Evolutionary conservation across 192 early-diverging fungal species (phyloP).

Genomic region (Coemansia sp.): DNA sequence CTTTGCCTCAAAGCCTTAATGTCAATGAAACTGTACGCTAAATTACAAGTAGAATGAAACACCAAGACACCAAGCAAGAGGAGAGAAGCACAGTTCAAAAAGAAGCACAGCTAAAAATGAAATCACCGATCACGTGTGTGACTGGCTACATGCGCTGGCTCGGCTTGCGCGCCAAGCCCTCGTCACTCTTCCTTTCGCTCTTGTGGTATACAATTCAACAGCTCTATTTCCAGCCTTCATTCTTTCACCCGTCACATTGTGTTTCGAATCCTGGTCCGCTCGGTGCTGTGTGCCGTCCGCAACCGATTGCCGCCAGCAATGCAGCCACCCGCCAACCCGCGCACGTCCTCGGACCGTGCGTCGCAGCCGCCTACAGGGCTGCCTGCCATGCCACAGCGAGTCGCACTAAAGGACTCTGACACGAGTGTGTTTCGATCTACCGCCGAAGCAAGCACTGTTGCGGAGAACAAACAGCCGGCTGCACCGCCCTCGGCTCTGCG

Average conservation of each 20-base stretch:
- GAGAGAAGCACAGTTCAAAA: too few species aligned
- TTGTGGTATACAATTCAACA: not conserved
- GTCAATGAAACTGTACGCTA: too few species aligned
- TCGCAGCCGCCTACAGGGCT: not conserved
- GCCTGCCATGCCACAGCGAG: slow-evolving; percentile 1
- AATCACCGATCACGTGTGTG: too few species aligned
- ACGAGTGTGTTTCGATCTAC: not conserved
- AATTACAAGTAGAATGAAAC: too few species aligned
- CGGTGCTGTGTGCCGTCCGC: not conserved
- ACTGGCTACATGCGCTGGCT: too few species aligned
- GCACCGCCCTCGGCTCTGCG: too few species aligned
- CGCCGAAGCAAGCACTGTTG: not conserved
- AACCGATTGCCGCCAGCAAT: slow-evolving; percentile 8
- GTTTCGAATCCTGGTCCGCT: not conserved
- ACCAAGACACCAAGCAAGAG: too few species aligned
- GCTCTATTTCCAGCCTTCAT: not conserved
- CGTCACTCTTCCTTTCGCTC: not conserved
- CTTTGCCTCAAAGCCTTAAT: too few species aligned
- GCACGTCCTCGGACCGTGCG: not conserved
- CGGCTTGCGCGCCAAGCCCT: too few species aligned
- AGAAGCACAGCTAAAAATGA: too few species aligned
- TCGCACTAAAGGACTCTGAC: not conserved
- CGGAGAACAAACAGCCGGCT: too few species aligned
- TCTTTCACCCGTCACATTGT: not conserved
- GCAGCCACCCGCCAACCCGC: not conserved